These are phyloP conservation scores for Chernovozyma aurita DNA, from an alignment of 1,139 yeast genomes.

Conservation along the genomic window DNA sequence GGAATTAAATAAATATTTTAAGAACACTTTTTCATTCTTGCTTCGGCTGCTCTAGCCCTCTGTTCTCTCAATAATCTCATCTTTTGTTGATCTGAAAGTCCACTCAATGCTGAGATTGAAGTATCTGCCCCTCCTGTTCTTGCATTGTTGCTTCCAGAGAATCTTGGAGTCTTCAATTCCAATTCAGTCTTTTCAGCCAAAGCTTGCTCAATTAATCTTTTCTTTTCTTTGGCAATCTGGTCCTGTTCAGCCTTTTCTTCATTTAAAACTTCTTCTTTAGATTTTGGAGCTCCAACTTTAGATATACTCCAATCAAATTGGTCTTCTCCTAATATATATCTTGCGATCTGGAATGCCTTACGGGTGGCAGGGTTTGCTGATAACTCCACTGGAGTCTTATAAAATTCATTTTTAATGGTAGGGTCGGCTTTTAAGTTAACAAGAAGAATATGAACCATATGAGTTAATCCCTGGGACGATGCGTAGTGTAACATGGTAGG, in stretches of 20 bases:
- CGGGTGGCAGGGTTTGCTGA: slow-evolving; percentile 40
- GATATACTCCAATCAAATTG: slow-evolving; percentile 67
- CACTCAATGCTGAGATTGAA: slow-evolving; percentile 23
- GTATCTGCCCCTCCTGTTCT: slow-evolving; percentile 17
- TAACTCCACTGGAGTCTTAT: slow-evolving; percentile 56
- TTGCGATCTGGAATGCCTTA: slow-evolving; percentile 63
- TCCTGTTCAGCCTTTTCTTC: slow-evolving; percentile 34
- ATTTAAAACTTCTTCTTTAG: slow-evolving; percentile 57
- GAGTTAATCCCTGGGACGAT: slow-evolving; percentile 59
- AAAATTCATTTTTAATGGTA: slow-evolving; percentile 44
- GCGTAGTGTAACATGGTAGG: slow-evolving; percentile 85
- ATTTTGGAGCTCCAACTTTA: slow-evolving; percentile 60
- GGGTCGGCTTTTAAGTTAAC: slow-evolving; percentile 72
- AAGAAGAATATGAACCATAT: slow-evolving; percentile 64
- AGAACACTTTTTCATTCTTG: slow-evolving; percentile 48
- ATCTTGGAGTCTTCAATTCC: slow-evolving; percentile 31
- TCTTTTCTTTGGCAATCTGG: slow-evolving; percentile 31
- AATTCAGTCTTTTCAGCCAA: slow-evolving; percentile 36
- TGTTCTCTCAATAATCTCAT: slow-evolving; percentile 85
- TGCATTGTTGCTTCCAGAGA: slow-evolving; percentile 25
- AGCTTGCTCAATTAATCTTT: slow-evolving; percentile 34
- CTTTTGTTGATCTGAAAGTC: slow-evolving; percentile 61
- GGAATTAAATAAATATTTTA: not conserved
- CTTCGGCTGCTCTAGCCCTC: slow-evolving; percentile 96
- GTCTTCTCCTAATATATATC: slow-evolving; percentile 65